Conservation (phyloP, 2,329 filamentous ascomycete genomes). For the Falciphora oryzae region DNA sequence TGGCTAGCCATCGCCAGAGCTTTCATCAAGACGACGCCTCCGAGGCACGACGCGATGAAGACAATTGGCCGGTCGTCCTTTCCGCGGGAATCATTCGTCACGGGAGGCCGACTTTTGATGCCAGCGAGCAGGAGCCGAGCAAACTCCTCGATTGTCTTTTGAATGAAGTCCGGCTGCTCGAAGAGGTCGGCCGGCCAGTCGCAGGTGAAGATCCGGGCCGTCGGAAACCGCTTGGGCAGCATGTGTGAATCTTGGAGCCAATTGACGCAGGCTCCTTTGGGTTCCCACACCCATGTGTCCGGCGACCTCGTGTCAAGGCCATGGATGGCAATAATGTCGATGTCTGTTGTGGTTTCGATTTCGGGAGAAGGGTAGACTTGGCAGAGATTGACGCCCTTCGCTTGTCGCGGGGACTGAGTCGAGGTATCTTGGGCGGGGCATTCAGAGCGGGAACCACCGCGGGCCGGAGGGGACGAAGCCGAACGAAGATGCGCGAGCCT, state of each 20-base stretch:
- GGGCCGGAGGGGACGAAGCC: too few species aligned
- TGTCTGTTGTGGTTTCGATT: constrained; percentile 12
- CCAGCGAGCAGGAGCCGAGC: constrained; percentile 19
- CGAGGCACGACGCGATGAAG: constrained; percentile 28
- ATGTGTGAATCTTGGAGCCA: constrained; percentile 21
- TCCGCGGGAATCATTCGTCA: background rate
- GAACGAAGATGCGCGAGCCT: too few species aligned
- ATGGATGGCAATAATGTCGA: constrained; percentile 19
- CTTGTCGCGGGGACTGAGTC: background rate
- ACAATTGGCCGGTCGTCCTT: constrained; percentile 19
- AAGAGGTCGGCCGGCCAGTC: constrained; percentile 23
- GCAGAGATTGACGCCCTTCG: too few species aligned
- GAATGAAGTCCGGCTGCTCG: constrained; percentile 13
- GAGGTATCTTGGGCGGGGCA: too few species aligned
- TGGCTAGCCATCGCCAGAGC: constrained; percentile 8
- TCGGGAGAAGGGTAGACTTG: constrained; percentile 11
- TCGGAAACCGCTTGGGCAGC: constrained; percentile 17
- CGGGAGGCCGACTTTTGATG: constrained; percentile 16
- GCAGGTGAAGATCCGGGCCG: constrained; percentile 23
- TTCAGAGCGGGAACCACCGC: too few species aligned
- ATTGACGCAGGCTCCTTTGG: constrained; percentile 17
- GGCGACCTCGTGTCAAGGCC: constrained; percentile 24
- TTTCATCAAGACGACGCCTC: constrained; percentile 16
- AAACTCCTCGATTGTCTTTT: constrained; percentile 17
- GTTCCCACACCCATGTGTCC: constrained; percentile 20